Evolutionary conservation across 2,329 filamentous ascomycete species (phyloP), one percentile per base, ranked within the genome.

Genomic region (Diaporthe vexans): DNA sequence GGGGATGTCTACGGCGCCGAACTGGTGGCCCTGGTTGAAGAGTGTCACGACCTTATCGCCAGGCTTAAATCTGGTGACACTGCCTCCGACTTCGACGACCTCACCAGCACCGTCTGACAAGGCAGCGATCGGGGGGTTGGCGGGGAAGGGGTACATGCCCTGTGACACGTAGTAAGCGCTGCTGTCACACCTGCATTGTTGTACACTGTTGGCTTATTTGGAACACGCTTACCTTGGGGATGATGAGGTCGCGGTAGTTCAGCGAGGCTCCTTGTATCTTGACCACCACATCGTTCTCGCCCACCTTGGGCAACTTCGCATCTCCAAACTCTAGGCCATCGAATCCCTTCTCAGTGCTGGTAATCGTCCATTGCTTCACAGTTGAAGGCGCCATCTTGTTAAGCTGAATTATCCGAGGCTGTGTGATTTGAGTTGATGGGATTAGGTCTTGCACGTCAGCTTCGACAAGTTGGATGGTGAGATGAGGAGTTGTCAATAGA

Each of bases 201-300:
- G 26, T 21, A 24, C 17, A 0, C 0, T 21, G 19, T 24, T 11
- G 17, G 13, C 4, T 19, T 9, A 15, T 54, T 52, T 7, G 3
- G 6, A 54, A 13, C 33, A 33, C 15, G 68, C 71, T 56, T 73
- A 81, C 82, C 78, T 79, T 79, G 37, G 87, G 84, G 71, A 90
- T 88, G 76, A 87, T 84, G 68, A 89, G 81, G 76, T 90, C 88
- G 72, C 88, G 88, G 79, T 86, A 90, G 83, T 90, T 90, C 68
- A 90, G 84, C 37, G 88, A 88, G 8, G 85, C 88, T 19, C 85
- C 87, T 68, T 85, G 83, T 35, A 90, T 86, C 82, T 92, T 93
- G 78, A 95, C 91, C 46, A 95, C 87, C 8, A 95, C 92, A 35
- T 95, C 91, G 76, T 89, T 89, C 72, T 94, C 92, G 61, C 93